A percentile compares a stretch with the other conserved stretches of the same genome.
Evolutionary conservation across 176 grass and related monocot genomes (phyloP).

Genomic region (Ensete ventricosum): DNA sequence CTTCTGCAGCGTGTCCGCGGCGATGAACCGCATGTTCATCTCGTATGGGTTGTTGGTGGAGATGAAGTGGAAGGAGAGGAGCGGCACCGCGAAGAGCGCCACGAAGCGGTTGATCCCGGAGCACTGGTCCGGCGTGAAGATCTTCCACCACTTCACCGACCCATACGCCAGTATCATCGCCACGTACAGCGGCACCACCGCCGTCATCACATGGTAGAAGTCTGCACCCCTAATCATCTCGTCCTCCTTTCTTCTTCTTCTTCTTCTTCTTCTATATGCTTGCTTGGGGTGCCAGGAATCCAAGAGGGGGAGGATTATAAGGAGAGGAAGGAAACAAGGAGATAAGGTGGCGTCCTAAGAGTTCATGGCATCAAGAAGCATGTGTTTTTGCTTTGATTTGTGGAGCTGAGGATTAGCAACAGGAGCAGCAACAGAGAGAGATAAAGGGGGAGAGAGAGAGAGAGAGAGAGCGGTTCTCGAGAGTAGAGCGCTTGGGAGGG

Average conservation of each 20-base stretch:
- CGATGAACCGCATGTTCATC: constrained; percentile 96
- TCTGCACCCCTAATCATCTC: constrained; percentile 18
- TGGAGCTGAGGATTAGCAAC: too few species aligned
- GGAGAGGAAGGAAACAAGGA: too few species aligned
- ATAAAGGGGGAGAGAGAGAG: too few species aligned
- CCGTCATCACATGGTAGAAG: constrained; percentile 98
- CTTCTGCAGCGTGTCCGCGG: constrained; percentile 95
- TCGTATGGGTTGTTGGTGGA: constrained; percentile 85
- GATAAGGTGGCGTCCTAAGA: too few species aligned
- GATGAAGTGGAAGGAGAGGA: constrained; percentile 98
- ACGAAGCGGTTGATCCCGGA: constrained; percentile 98
- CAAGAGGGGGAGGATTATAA: too few species aligned
- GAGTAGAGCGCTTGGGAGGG: not conserved
- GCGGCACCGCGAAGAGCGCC: constrained; percentile 86
- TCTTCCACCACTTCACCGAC: constrained; percentile 90
- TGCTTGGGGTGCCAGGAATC: not conserved
- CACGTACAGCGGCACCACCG: constrained; percentile 92
- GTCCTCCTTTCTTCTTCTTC: not conserved
- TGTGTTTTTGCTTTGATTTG: too few species aligned
- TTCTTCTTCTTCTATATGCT: not conserved
- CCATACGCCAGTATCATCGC: constrained; percentile 96
- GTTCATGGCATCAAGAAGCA: too few species aligned
- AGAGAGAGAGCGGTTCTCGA: too few species aligned
- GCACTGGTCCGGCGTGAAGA: constrained; percentile 96
- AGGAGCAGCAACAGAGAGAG: too few species aligned